Evolutionary conservation across 176 grass and related monocot species (phyloP).

Genomic region (Hsuehochloa calcarea): DNA sequence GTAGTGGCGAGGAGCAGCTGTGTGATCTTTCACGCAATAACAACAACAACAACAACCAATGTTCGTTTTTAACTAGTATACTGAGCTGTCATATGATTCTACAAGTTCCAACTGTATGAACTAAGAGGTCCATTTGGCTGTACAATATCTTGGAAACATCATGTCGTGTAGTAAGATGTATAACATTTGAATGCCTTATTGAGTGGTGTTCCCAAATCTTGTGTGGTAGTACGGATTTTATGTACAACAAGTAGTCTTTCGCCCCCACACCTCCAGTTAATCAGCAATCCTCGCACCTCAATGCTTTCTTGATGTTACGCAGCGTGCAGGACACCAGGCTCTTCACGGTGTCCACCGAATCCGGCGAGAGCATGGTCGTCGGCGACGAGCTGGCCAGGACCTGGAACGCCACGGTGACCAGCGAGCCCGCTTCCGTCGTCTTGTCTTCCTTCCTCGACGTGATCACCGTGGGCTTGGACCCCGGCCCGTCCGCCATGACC

Average conservation of each 20-base stretch:
- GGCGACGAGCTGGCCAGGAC: conserved; percentile 44
- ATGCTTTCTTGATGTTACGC: conserved; percentile 62
- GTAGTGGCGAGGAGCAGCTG: background rate
- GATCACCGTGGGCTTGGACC: conserved; percentile 54
- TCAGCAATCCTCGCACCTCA: conserved; percentile 44
- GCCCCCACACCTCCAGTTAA: background rate
- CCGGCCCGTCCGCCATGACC: conserved; percentile 58
- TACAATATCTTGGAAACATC: background rate
- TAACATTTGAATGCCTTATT: background rate
- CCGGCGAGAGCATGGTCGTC: conserved; percentile 21
- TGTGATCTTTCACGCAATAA: background rate
- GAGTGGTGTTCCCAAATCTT: background rate
- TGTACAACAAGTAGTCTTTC: background rate
- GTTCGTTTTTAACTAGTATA: background rate
- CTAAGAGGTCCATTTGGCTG: background rate
- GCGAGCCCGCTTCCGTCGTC: conserved; percentile 36
- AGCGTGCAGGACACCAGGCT: conserved; percentile 47
- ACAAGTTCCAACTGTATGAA: background rate
- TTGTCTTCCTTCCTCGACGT: conserved; percentile 36
- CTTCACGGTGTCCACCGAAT: conserved; percentile 36
- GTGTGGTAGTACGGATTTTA: background rate
- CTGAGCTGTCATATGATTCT: background rate
- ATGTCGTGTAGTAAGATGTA: background rate
- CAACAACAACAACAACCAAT: too few relatives aligned
- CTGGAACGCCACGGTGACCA: conserved; percentile 67